Conservation (phyloP, 1,284 basidiomycete genomes). For the Sanghuangporus sanghuang region DNA sequence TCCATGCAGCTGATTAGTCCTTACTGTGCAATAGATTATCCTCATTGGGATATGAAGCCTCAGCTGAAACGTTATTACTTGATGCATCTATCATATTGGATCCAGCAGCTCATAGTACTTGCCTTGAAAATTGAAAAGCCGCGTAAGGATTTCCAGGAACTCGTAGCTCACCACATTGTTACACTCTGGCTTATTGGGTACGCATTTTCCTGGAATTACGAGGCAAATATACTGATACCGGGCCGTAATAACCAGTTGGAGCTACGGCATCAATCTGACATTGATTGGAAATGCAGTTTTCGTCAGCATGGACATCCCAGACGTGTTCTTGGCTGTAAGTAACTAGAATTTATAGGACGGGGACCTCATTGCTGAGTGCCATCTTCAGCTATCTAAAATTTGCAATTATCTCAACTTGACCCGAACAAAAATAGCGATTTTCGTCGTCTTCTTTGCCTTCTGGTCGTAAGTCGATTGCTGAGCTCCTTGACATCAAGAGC, state of each 20-base stretch:
- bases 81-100: constrained; percentile 88
- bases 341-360: neutral
- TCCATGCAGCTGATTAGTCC: neutral
- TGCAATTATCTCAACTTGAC: constrained; percentile 81
- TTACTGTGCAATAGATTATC: constrained; percentile 54
- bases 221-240: neutral
- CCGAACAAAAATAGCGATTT: constrained; percentile 58
- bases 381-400: constrained; percentile 69
- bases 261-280: constrained; percentile 79
- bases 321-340: constrained; percentile 81
- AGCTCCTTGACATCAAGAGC: neutral
- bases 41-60: constrained; percentile 84
- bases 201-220: constrained; percentile 21
- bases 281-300: constrained; percentile 91
- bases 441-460: constrained; percentile 62
- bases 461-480: constrained; percentile 68
- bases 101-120: constrained; percentile 89
- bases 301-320: constrained; percentile 96
- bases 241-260: constrained; percentile 57
- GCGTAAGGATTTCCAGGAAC: constrained; percentile 85
- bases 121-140: constrained; percentile 88
- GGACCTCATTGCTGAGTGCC: neutral
- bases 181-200: constrained; percentile 94
- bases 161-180: constrained; percentile 86
- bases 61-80: constrained; percentile 92